Percentiles rank a stretch among this genome's conserved stretches.
Conservation (phyloP, 495 filamentous ascomycete species). For the Xylaria flabelliformis region DNA sequence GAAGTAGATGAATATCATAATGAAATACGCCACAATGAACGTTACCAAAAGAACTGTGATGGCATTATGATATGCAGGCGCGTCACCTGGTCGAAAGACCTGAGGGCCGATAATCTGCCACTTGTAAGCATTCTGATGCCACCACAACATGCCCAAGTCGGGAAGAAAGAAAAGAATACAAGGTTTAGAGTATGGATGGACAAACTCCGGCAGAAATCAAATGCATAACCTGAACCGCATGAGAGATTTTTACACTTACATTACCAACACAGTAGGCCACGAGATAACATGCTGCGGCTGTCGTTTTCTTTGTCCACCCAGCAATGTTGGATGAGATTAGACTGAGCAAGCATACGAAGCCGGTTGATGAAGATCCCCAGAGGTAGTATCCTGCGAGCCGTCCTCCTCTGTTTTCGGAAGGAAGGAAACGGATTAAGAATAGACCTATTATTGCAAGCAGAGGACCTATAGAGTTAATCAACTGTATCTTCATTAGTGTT, state of each 20-base stretch:
- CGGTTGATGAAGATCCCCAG: slow-evolving; percentile 64
- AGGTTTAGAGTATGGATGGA: neutral
- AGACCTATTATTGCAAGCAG: slow-evolving; percentile 60
- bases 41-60: slow-evolving; percentile 74
- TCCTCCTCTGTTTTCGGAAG: slow-evolving; percentile 62
- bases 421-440: slow-evolving; percentile 69
- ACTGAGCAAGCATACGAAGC: slow-evolving; percentile 63
- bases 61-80: slow-evolving; percentile 68
- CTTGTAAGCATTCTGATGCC: neutral
- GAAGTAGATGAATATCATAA: slow-evolving; percentile 66
- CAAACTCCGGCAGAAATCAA: too few species aligned
- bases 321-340: slow-evolving; percentile 71
- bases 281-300: slow-evolving; percentile 75
- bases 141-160: neutral
- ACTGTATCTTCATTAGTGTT: neutral
- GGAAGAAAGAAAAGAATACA: neutral
- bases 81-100: slow-evolving; percentile 45
- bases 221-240: neutral
- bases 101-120: slow-evolving; percentile 50
- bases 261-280: slow-evolving; percentile 70
- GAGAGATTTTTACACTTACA: slow-evolving; percentile 51
- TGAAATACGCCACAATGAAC: slow-evolving; percentile 59
- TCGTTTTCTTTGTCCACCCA: slow-evolving; percentile 79
- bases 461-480: slow-evolving; percentile 9
- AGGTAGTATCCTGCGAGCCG: slow-evolving; percentile 70